Evolutionary conservation across 1,139 yeast genomes (phyloP), one percentile per base, ranked within the genome.

Genomic region (Taphrina sp.): DNA sequence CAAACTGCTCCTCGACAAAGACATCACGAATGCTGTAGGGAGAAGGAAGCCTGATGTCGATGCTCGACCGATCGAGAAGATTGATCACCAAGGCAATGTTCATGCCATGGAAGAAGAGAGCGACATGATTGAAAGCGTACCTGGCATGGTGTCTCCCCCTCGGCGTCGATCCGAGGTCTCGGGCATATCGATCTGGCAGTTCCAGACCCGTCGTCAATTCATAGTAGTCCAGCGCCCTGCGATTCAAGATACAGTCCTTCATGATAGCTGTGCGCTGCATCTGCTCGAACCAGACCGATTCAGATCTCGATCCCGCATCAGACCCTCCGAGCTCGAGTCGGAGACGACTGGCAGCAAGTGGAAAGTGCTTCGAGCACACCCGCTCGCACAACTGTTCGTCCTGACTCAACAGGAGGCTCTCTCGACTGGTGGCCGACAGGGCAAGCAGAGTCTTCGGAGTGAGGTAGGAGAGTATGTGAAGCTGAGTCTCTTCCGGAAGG

Each of bases 331-430:
- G n/a, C n/a, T n/a, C n/a, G n/a, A n/a, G n/a, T n/a, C n/a, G n/a
- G n/a, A n/a, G n/a, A n/a, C n/a, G n/a, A n/a, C n/a, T n/a, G 4
- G 38, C 47, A 31, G 38, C 47, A 2, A 43, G 37, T 7, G 47
- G 47, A 31, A 17, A 43, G 10, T 43, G 35, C 12, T 28, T 16
- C 14, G 5, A 5, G 20, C 24, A 16, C 3, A 43, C 10, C 12
- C n/a, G 5, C 28, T 20, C 34, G 12, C 38, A 43, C 3, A 43
- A 29, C 16, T 23, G 22, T 17, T 43, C 19, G 16, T 43, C 47
- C 20, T 5, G 3, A 22, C 29, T 16, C 22, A 43, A 29, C 10
- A 33, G 26, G 4, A 28, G 28, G 19, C 37, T 23, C 16, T 29
- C 34, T n/a, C 16, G 5, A 14, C 37, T 19, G 10, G 38, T 33